phyloP scores from a whole-genome alignment of 768 basidiomycete genomes.

The Tylopilus vinaceipallidus region DNA sequence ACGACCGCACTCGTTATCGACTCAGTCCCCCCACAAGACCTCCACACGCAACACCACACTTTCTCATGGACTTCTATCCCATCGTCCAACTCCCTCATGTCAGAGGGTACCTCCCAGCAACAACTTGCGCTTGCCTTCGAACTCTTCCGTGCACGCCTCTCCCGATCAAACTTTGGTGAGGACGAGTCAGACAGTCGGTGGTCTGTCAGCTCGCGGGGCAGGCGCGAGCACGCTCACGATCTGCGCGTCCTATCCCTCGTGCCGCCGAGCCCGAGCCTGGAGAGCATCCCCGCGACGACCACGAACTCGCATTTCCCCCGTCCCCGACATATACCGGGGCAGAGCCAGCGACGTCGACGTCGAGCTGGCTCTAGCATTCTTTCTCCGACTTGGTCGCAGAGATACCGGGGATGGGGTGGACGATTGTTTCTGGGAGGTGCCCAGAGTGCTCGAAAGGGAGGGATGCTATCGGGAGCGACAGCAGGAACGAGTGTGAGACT shows the following conservation, averaged over 20 bases:
- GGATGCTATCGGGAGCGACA: slow-evolving; percentile 3
- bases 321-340: slow-evolving; percentile 3
- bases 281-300: slow-evolving; percentile 11
- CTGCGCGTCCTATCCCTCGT: slow-evolving; percentile 11
- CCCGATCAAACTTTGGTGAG: slow-evolving; percentile 24
- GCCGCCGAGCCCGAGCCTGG: slow-evolving; percentile 12
- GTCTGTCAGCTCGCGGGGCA: slow-evolving; percentile 18
- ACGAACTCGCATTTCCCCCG: slow-evolving; percentile 7
- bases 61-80: slow-evolving; percentile 33
- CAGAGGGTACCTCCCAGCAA: slow-evolving; percentile 44
- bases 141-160: slow-evolving; percentile 28
- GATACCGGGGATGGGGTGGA: slow-evolving; percentile 10
- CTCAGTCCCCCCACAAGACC: slow-evolving; percentile 12
- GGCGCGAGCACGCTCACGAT: slow-evolving; percentile 12
- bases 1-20: slow-evolving; percentile 3
- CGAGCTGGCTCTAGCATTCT: slow-evolving; percentile 15
- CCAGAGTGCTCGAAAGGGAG: slow-evolving; percentile 12
- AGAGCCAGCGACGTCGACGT: slow-evolving; percentile 6
- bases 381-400: slow-evolving; percentile 25
- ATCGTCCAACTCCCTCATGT: slow-evolving; percentile 40
- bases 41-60: slow-evolving; percentile 19
- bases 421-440: slow-evolving; percentile 18
- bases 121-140: slow-evolving; percentile 39
- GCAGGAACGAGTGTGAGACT: slow-evolving; percentile 18
- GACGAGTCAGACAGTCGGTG: slow-evolving; percentile 26